Base-by-base conservation (phyloP, 179 eudicot species). In the Beta lomatogona region DNA sequence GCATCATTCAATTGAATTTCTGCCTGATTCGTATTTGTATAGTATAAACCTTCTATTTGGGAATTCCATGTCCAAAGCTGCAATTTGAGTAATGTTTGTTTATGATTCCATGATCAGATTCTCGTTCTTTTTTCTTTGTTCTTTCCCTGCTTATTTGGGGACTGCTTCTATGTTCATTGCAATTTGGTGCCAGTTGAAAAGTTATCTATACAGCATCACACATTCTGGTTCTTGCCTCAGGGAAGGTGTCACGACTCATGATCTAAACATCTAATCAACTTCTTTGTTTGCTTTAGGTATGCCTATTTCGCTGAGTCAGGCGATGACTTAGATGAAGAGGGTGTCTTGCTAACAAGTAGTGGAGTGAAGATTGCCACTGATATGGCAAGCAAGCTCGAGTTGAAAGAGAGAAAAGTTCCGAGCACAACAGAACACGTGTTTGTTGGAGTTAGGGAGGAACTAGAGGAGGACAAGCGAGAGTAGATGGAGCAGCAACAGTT, bases 401-500 rank as follows among this genome's bases (percentile, higher is more conserved):
- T 90, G 72, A 92, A 92, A 84, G 97, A 91, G n/a, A 85, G 92
- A 60, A 93, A 90, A 82, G 88, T 81, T 25, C 78, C 90, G 44
- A 84, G 86, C 77, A 76, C 93, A 69, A 73, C 90, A 5, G 98
- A 93, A 78, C 91, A 83, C 78, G 91, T 86, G 19, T 85, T 87
- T 77, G 82, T 85, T n/a, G 91, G 86, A 72, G 82, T 88, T 16
- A 83, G 89, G 65, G 98, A 89, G 73, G 98, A 91, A 71, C 82
- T 93, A 31, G 97, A 91, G 84, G 98, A 94, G 85, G 95, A 93
- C 76, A 94, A 94, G 78, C 87, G 95, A 59, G 94, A 94, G 83
- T 94, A 85, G 78, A 68, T 11, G 72, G 60, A 59, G 72, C 25
- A 64, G 25, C 73, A 61, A 41, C 55, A 18, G 44, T 72, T 31